phyloP scores from a whole-genome alignment of 352 stramenopile species.

The Achlya hypogyna region DNA sequence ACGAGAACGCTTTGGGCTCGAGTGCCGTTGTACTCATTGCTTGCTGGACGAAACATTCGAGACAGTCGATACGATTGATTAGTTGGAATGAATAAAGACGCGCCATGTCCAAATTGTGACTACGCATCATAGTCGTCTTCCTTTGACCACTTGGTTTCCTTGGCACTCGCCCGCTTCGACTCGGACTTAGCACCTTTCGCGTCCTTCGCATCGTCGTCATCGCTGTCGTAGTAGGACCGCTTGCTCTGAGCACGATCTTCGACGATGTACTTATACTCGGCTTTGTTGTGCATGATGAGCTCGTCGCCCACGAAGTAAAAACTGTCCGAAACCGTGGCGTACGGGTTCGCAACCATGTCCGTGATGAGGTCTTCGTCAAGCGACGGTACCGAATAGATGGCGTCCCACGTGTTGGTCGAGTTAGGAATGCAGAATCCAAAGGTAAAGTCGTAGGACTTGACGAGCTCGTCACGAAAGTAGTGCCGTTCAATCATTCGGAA shows the following conservation, averaged over 20 bases:
- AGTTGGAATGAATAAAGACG: background rate
- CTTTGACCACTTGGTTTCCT: constrained; percentile 82
- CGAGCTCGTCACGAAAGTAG: constrained; percentile 92
- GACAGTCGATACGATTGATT: background rate
- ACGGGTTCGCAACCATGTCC: constrained; percentile 91
- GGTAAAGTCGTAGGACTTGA: constrained; percentile 94
- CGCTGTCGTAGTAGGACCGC: constrained; percentile 83
- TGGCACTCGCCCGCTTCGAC: constrained; percentile 31
- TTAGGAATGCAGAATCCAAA: constrained; percentile 96
- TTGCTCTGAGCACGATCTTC: constrained; percentile 87
- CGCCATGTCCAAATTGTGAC: background rate
- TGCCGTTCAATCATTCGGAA: constrained; percentile 96
- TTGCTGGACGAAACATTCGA: background rate
- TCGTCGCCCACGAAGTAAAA: constrained; percentile 96
- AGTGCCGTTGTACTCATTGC: constrained; percentile 6
- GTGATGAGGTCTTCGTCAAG: constrained; percentile 90
- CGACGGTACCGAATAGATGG: constrained; percentile 89
- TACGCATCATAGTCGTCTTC: constrained; percentile 78
- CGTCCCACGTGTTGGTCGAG: constrained; percentile 94
- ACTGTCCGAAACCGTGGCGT: constrained; percentile 90
- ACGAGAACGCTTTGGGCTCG: constrained; percentile 1
- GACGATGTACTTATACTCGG: constrained; percentile 90
- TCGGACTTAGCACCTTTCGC: constrained; percentile 60
- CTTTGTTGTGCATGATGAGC: constrained; percentile 96
- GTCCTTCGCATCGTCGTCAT: constrained; percentile 62